phyloP scores from a whole-genome alignment of 129 eudicot genomes.

The Flaveria robusta region DNA sequence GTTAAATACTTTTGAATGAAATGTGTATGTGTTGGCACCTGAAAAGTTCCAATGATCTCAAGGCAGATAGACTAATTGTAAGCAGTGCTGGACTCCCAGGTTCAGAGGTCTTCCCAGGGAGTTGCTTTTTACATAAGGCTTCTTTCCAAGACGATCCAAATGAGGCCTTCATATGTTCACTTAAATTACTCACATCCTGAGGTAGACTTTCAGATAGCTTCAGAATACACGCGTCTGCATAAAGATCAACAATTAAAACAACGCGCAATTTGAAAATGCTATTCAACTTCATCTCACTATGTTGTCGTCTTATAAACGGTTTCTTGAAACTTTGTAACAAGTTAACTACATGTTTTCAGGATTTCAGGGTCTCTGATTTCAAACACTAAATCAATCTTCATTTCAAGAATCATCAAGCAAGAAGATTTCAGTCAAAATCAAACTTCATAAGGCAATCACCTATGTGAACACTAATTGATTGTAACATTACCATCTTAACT shows the following conservation, averaged over 20 bases:
- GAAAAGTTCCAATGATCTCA: conserved; percentile 75
- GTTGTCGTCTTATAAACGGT: background rate
- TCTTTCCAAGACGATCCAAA: conserved; percentile 85
- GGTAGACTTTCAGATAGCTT: conserved; percentile 53
- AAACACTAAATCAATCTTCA: no score
- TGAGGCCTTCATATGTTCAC: conserved; percentile 63
- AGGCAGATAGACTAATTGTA: conserved; percentile 78
- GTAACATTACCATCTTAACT: no score
- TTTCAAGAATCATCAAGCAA: no score
- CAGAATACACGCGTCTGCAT: conserved; percentile 60
- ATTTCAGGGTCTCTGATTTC: no score
- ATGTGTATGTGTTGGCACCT: conserved; percentile 43
- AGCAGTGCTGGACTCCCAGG: conserved; percentile 87
- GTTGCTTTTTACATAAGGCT: conserved; percentile 58
- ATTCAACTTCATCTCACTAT: background rate
- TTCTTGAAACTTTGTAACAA: conserved; percentile 2
- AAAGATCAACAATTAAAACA: background rate
- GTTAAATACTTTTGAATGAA: background rate
- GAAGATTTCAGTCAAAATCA: no score
- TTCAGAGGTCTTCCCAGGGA: conserved; percentile 54
- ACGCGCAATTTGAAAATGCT: background rate
- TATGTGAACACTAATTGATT: no score
- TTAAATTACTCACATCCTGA: conserved; percentile 55
- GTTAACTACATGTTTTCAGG: no score
- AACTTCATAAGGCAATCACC: no score